Base-by-base conservation (phyloP, 495 filamentous ascomycete species). In the Penicillium argentinense region DNA sequence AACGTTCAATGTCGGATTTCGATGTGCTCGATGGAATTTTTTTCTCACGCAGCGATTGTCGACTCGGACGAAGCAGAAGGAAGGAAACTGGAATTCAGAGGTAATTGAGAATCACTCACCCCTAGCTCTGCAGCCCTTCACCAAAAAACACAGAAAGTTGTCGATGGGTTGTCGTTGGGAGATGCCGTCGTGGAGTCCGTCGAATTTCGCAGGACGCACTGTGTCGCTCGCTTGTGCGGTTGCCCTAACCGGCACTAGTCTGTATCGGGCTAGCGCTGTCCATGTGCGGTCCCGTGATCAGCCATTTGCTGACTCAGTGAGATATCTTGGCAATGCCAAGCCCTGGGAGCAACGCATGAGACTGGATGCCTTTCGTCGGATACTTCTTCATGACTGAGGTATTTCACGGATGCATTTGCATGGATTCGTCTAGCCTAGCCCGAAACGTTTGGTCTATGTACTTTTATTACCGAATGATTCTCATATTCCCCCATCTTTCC, bases 61-160 rank as follows among this genome's bases (percentile, higher is more conserved):
- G 53, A 53, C 57, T 48, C 54, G 45, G 45, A 55, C 57, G 51
- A 60, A 63, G 51, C 51, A 62, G 58, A 58, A 58, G 41, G 38
- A 45, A 47, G 49, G 36, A 43, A 54, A 42, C 43, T 45, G 49
- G 47, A 48, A 34, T 39, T 33, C 30, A 45, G 46, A 49, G 41
- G 54, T 49, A 34, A 32, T 44, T 43, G 49, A 39, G 39, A 32
- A 43, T 47, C 63, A 71, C 72, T 72, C 64, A 75, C 72, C 72
- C 72, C 69, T 70, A 67, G 61, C 59, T 63, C 58, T 69, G 67
- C 62, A 68, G 68, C 69, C 69, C 69, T 74, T 73, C 71, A 73
- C 72, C 72, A 68, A 58, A 39, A 60, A 70, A 67, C 69, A 66
- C 69, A 64, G 59, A 66, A 66, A 61, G 60, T 63, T 63, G 69